Base-by-base conservation (phyloP, 441 rosid genomes). In the Capsella rubella region DNA sequence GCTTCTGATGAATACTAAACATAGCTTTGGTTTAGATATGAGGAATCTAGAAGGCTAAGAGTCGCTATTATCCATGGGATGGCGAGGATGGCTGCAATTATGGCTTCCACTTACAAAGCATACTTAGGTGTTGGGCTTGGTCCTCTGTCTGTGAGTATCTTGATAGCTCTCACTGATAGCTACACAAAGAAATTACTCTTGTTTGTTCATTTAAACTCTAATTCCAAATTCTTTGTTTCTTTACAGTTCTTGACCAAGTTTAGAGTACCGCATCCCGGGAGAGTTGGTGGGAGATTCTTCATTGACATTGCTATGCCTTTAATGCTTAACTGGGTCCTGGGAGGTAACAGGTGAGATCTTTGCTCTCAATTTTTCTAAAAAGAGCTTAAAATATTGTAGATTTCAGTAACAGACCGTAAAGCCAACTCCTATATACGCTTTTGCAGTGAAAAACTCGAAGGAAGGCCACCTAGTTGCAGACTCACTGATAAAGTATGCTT, bases 81-180 rank as follows among this genome's bases (percentile, higher is more conserved):
- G 96, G 96, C 99, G 65, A 90, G 99, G 78, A 82, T 84, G 90
- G 98, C 99, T 55, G 97, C 99, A 55, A 84, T 89, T 8, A 95
- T 95, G 99, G 98, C 97, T 69, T 90, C 98, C 6, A 88, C 97
- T 68, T 95, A 92, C 79, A 92, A 89, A 84, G 91, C 93, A 15
- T 92, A 89, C 83, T 74, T 95, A 71, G 99, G 97, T 54, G 95
- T 95, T 69, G 97, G 99, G 64, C 97, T 95, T 60, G 99, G 99
- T 70, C 97, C 96, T 39, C 74, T 90, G 15, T 86, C 93, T 80
- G 98, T 90, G 79, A 39, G 96, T 67, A 65, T 75, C 15, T 35
- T 52, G 14, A 43, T 47, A 67, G 47, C 32, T 25, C 43, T 42
- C 69, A 51, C n/a, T 39, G 67, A 64, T 32, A 14, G 16, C 31